phyloP scores from a whole-genome alignment of 2,329 filamentous ascomycete species.

The Ceratocystis lukuohia region DNA sequence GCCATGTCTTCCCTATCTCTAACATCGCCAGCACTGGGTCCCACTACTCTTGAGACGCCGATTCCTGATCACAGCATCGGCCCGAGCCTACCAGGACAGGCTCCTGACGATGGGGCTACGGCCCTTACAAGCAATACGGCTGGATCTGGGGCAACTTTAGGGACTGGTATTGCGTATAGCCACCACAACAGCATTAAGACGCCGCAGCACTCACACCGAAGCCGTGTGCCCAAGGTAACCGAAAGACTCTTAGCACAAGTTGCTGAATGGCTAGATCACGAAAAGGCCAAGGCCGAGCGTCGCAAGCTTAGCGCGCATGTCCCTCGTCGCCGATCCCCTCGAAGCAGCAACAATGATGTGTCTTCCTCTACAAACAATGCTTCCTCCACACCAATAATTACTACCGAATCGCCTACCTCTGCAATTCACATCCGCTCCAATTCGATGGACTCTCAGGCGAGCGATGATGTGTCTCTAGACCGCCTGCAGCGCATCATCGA shows the following conservation, averaged over 20 bases:
- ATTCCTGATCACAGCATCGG: conserved; percentile 7
- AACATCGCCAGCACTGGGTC: conserved; percentile 9
- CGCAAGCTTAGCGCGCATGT: conserved; percentile 33
- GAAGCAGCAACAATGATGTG: conserved; percentile 7
- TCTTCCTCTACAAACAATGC: conserved; percentile 16
- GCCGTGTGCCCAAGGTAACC: conserved; percentile 23
- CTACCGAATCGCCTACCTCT: neutral
- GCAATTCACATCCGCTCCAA: conserved; percentile 29
- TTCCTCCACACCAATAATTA: neutral
- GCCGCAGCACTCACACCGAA: conserved; percentile 12
- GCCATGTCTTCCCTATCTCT: conserved; percentile 14
- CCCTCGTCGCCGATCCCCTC: conserved; percentile 30
- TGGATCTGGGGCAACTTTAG: neutral
- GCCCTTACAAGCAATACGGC: conserved; percentile 2
- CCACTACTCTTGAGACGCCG: conserved; percentile 6
- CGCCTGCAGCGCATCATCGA: conserved; percentile 68
- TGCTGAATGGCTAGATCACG: conserved; percentile 68
- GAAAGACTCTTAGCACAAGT: conserved; percentile 60
- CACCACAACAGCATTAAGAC: conserved; percentile 20
- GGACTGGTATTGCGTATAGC: neutral
- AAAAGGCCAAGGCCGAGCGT: conserved; percentile 49
- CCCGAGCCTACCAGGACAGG: neutral
- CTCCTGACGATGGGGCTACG: conserved; percentile 23
- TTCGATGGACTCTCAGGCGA: conserved; percentile 53
- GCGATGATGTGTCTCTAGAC: conserved; percentile 57